Base-by-base conservation (phyloP, 306 rosid genomes). In the Quercus aquifolioides region DNA sequence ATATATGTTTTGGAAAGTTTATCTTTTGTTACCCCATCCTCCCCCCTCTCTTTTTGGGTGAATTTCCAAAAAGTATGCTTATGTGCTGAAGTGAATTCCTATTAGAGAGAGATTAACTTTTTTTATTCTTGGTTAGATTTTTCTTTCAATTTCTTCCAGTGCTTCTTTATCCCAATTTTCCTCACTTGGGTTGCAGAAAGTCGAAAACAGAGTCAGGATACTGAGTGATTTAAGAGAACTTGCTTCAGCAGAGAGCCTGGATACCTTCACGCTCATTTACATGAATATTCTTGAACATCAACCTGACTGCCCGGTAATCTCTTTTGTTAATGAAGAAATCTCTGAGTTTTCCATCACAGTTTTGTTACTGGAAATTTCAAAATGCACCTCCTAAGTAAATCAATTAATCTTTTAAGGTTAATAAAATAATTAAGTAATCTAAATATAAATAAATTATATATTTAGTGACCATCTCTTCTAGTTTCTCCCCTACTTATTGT, bases 221-320 rank as follows among this genome's bases (percentile, higher is more conserved):
- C 88, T 95, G 65, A 73, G 96, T 67, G 97, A 95, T 86, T 85
- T 95, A 81, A 91, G 96, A 86, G 98, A 93, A 79, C 99, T 95
- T 83, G 99, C 98, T 74, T 93, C 99, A 49, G 98, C 99, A 17
- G 97, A 93, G 90, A 93, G 98, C 88, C 83, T 91, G 83, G 99
- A 95, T 87, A 81, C 90, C 51, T 93, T 95, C 79, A 91, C 97
- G 1, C 96, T 95, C 76, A 90, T 93, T 71, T 93, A 93, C 86
- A 90, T 97, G 76, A 95, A 93, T 86, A 93, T 95, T 76, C 98
- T 95, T 15, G 96, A 95, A 79, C 99, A 95, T 81, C 99, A 93
- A 76, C 99, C 98, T 8, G 99, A 95, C 78, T 95, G 99, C 87
- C 98, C 98, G 96, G 99, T 95, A 91, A 84, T 77, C 20, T 64